Base-by-base conservation (phyloP, 129 eudicot species). In the Artemisia annua region DNA sequence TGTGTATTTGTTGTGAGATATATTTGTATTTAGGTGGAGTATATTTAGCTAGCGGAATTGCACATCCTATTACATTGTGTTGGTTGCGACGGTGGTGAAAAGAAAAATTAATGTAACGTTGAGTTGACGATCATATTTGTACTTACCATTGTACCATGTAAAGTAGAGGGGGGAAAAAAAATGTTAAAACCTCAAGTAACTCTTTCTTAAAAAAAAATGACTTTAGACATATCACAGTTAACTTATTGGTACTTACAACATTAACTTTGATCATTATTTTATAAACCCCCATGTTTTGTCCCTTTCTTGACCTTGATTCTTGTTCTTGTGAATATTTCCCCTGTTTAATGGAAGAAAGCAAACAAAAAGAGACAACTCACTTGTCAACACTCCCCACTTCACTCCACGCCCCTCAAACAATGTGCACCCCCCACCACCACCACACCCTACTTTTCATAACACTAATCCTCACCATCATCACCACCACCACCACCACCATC, bases 281-380 rank as follows among this genome's bases (percentile, higher is more conserved):
- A 1, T 43, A 22, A 53, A 65, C 24, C 19, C 68, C 13, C 15
- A 69, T 48, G 71, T 49, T 71, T 63, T 71, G 82, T 78, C 82
- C 55, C 65, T 78, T 71, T 78, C 51, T 63, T 54, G 72, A 78
- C 73, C 78, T 71, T 78, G 78, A 35, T 78, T 55, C 62, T 24
- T 48, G 82, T 65, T 50, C 51, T 69, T 35, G 12, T 64, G 16
- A 16, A 64, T 68, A 55, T 32, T 65, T 35, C 73, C 72, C 77
- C 62, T 71, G 82, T 78, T 46, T 56, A 12, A 71, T 78, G 82
- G 68, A 71, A 71, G 64, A 24, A 56, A 82, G 73, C 78, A 80
- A 73, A 78, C 67, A 82, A 70, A 67, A 78, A 74, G 67, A 72
- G 81, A 64, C 81, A 82, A 78, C 79, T 73, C 77, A 73, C 73